Base-by-base conservation (phyloP, 805 yeast genomes). In the Myxozyma sirexii region DNA sequence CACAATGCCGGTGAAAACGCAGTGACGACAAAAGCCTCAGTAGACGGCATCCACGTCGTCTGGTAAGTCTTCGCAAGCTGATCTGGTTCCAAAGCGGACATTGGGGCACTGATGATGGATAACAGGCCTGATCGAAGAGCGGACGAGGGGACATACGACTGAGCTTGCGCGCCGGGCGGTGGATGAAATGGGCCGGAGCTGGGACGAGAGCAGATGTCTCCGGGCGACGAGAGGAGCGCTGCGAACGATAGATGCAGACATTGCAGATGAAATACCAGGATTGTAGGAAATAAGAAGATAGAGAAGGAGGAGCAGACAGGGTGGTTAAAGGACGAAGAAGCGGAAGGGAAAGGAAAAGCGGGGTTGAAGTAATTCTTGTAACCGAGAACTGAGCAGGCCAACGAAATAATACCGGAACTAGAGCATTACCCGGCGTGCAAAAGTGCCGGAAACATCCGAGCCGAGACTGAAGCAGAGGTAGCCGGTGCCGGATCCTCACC, bases 141-240 rank as follows among this genome's bases (percentile, higher is more conserved):
- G n/a, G 4, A 12, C 37, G 39, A 33, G 26, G 24, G 8, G 31
- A 57, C 61, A 8, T 53, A 57, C 61, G 42, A 54, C 61, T 12
- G 61, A 57, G 49, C 19, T 31, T 23, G 54, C 42, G 37, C 60
- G 56, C 15, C 31, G 43, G 42, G 37, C 54, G 6, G 41, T 8
- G 13, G 49, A 3, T n/a, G 46, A 45, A 43, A 33, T 26, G 31
- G 29, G 54, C 23, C 15, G 37, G 43, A 27, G 47, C 49, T 47
- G 52, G 21, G 56, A 19, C 47, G 35, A 27, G 48, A 37, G 38
- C 33, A 37, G 41, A 5, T 55, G 27, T 21, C 58, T 37, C 31
- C 56, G 58, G 35, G 55, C 29, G 23, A 54, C 49, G 23, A 42
- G 33, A 29, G 33, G 33, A 6, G 33, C 6, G 33, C 48, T 21